Evolutionary conservation across 306 rosid species (phyloP).

Genomic region (Dalbergia oliveri): DNA sequence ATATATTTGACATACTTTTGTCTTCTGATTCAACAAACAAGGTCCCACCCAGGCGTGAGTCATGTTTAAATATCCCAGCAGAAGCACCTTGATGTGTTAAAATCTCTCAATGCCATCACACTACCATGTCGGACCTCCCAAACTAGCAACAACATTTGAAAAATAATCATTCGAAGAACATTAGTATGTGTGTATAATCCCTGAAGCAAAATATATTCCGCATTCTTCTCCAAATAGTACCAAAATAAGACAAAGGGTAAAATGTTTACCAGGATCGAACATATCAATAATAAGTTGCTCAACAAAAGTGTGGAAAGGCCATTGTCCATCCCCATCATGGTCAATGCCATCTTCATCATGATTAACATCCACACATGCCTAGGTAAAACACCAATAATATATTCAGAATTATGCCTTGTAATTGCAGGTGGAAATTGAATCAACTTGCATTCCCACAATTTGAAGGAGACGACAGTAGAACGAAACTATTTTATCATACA

Average conservation of each 20-base stretch:
- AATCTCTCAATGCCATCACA: slow-evolving; percentile 96
- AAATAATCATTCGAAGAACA: slow-evolving; percentile 34
- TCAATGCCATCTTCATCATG: slow-evolving; percentile 77
- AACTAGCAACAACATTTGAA: slow-evolving; percentile 59
- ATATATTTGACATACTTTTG: slow-evolving; percentile 51
- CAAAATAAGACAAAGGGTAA: neutral
- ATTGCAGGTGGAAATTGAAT: slow-evolving; percentile 36
- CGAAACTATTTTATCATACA: slow-evolving; percentile 29
- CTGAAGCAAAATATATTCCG: neutral
- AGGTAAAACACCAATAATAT: slow-evolving; percentile 43
- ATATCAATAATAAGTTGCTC: slow-evolving; percentile 93
- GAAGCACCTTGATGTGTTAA: slow-evolving; percentile 95
- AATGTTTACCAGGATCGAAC: slow-evolving; percentile 88
- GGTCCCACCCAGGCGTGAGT: slow-evolving; percentile 55
- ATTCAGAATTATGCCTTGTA: slow-evolving; percentile 34
- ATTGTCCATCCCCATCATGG: slow-evolving; percentile 77
- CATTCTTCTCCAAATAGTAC: slow-evolving; percentile 34
- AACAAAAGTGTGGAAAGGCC: slow-evolving; percentile 89
- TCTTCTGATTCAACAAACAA: slow-evolving; percentile 64
- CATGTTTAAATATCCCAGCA: slow-evolving; percentile 77
- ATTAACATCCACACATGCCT: slow-evolving; percentile 60
- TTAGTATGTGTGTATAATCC: slow-evolving; percentile 5
- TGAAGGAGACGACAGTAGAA: slow-evolving; percentile 9
- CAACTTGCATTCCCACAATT: slow-evolving; percentile 1
- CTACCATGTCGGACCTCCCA: slow-evolving; percentile 99